These are phyloP conservation scores for Fomitopsis pinicola DNA, from an alignment of 1,284 basidiomycete species.

Conservation along the genomic window DNA sequence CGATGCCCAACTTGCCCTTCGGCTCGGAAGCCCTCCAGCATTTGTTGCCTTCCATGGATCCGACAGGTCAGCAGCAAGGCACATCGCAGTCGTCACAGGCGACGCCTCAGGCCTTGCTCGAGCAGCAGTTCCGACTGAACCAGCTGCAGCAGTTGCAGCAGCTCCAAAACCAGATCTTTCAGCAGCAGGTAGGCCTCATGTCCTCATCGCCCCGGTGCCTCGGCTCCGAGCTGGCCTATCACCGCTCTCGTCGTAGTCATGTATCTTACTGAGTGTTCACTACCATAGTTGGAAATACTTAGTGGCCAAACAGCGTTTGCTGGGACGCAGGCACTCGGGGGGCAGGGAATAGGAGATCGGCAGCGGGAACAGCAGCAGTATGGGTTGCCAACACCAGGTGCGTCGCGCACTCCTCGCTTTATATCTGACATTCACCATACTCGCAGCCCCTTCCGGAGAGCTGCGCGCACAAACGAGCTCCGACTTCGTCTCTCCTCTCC, in stretches of 20 bases:
- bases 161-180: slow-evolving; percentile 77
- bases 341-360: slow-evolving; percentile 32
- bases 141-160: slow-evolving; percentile 76
- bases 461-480: slow-evolving; percentile 55
- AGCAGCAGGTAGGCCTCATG: slow-evolving; percentile 60
- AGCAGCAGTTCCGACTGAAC: slow-evolving; percentile 67
- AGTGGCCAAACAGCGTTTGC: slow-evolving; percentile 43
- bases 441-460: slow-evolving; percentile 57
- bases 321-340: slow-evolving; percentile 28
- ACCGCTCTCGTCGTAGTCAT: background rate
- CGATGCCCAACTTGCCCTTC: slow-evolving; percentile 22
- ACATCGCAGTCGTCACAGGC: slow-evolving; percentile 16
- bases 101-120: slow-evolving; percentile 40
- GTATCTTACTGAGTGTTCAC: background rate
- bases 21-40: slow-evolving; percentile 48
- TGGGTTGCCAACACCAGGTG: slow-evolving; percentile 72
- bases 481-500: slow-evolving; percentile 63
- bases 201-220: background rate
- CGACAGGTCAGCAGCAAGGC: slow-evolving; percentile 6
- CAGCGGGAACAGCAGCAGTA: slow-evolving; percentile 40
- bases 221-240: background rate
- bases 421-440: background rate
- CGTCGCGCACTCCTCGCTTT: slow-evolving; percentile 17
- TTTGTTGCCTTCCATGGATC: slow-evolving; percentile 39
- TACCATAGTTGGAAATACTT: slow-evolving; percentile 51